Base-by-base conservation (phyloP, 768 basidiomycete genomes). In the Butyriboletus loyo region DNA sequence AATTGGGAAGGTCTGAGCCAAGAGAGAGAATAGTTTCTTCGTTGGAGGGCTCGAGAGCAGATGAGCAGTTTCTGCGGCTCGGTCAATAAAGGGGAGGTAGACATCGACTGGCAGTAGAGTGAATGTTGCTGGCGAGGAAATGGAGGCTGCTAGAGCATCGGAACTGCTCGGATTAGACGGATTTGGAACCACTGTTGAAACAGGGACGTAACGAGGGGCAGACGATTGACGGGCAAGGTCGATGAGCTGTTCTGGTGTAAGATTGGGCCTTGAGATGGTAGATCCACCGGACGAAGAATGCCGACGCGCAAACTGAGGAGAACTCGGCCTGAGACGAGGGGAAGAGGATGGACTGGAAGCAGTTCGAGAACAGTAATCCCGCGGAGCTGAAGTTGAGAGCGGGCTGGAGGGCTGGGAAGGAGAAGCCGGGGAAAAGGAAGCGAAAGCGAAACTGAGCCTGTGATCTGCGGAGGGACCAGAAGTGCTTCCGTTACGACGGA, bases 81-180 rank as follows among this genome's bases (percentile, higher is more conserved):
- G 84, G 57, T 95, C 86, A 56, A 95, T 78, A 71, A 93, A 97
- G 1, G 93, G 93, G 14, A 97, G 81, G 59, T 84, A 86, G 28
- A 90, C 81, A 54, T 89, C 84, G 21, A 83, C 82, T 6, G 87
- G 87, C 2, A 93, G 78, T 0, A 82, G 83, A 0, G 87, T 88
- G 64, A 92, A 92, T 2, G 82, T 82, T 2, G 83, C 80, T 5
- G 81, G 81, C 0, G 74, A 58, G 3, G 73, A 54, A 1, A 52
- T 43, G 13, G 63, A 19, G 1, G 34, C 38, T 9, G 31, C 11
- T 11, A 40, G 7, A 5, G 37, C 3, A 51, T 48, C 54, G 7
- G 21, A 39, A 43, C 14, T 48, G 46, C 25, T 52, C 28, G 22
- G n/a, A 49, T 42, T 52, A 35, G 51, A 58, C 3, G 40, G 6